A percentile compares a stretch with the other conserved stretches of the same genome.
Evolutionary conservation across 2,329 filamentous ascomycete genomes (phyloP).

Genomic region (Verticillium nonalfalfae): DNA sequence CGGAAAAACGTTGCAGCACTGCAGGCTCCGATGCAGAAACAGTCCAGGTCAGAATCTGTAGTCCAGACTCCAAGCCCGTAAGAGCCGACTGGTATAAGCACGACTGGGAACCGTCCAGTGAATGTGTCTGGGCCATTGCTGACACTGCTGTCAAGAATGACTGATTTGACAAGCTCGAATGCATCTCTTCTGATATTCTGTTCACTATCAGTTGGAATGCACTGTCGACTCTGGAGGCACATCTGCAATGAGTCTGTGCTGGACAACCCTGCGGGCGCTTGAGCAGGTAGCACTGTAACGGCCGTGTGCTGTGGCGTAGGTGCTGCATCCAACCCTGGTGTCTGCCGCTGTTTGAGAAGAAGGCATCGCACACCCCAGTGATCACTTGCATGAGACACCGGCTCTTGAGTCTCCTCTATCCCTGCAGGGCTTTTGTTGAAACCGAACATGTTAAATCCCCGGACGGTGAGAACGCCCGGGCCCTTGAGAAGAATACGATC

Average conservation of each 20-base stretch:
- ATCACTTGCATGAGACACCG: constrained; percentile 36
- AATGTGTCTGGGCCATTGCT: constrained; percentile 1
- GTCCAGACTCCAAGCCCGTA: constrained; percentile 60
- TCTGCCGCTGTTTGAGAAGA: constrained; percentile 14
- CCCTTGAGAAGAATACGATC: constrained; percentile 54
- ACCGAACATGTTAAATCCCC: constrained; percentile 53
- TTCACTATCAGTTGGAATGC: constrained; percentile 42
- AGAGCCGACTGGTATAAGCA: constrained; percentile 58
- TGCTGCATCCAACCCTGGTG: neutral
- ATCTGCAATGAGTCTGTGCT: constrained; percentile 26
- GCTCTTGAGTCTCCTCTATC: neutral
- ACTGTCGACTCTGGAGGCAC: constrained; percentile 26
- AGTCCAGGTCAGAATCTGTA: constrained; percentile 55
- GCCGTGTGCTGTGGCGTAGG: constrained; percentile 5
- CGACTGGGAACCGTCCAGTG: constrained; percentile 25
- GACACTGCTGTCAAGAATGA: constrained; percentile 27
- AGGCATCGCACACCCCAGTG: constrained; percentile 52
- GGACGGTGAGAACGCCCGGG: constrained; percentile 28
- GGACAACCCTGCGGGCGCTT: constrained; percentile 21
- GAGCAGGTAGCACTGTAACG: constrained; percentile 25
- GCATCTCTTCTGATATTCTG: constrained; percentile 31
- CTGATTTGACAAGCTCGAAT: constrained; percentile 35
- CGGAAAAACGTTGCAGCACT: constrained; percentile 56
- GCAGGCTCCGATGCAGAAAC: constrained; percentile 57
- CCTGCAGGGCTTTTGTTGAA: constrained; percentile 21